Base-by-base conservation (phyloP, 345 rosid genomes). In the Bruguiera gymnorhiza region DNA sequence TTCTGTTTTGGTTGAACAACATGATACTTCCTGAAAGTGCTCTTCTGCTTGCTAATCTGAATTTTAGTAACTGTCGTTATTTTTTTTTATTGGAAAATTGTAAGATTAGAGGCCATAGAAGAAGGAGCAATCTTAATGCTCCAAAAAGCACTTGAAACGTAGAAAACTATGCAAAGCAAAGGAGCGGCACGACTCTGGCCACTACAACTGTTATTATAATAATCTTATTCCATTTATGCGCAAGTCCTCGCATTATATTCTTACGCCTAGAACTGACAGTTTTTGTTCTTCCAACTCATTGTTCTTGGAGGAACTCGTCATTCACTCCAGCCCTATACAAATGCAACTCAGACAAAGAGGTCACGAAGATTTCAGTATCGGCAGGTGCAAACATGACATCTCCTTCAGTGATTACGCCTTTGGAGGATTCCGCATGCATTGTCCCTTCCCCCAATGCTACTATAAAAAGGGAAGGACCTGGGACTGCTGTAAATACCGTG, bases 291-390 rank as follows among this genome's bases (percentile, higher is more conserved):
- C 55, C 60, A 26, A 32, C 18, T 72, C 66, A 81, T 62, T 72
- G 56, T 59, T 70, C 29, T 71, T 82, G 86, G 70, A 91, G 79
- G 80, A 86, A 43, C 19, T 84, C 77, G 76, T 82, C 81, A 74
- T 86, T 92, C 61, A 88, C 87, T 61, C 98, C 99, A 13, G 96
- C 97, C 74, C 99, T 87, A 70, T 89, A 92, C 78, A 92, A 43
- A 73, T 77, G 87, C 85, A 96, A 66, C 76, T 83, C 86, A 0
- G 93, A 78, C 58, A 81, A 8, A 43, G 94, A 78, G 50, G 73
- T 73, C 67, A 92, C 52, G 46, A 59, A 81, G 39, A 89, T 76
- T 83, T 85, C 86, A 0, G 78, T 79, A 63, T 86, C 76, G 5
- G 99, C 90, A 56, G 97, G 88, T 15, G 86, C 93, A 80, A 92